Evolutionary conservation across 78 protist genomes (phyloP).

Genomic region (Isochrysis galbana): DNA sequence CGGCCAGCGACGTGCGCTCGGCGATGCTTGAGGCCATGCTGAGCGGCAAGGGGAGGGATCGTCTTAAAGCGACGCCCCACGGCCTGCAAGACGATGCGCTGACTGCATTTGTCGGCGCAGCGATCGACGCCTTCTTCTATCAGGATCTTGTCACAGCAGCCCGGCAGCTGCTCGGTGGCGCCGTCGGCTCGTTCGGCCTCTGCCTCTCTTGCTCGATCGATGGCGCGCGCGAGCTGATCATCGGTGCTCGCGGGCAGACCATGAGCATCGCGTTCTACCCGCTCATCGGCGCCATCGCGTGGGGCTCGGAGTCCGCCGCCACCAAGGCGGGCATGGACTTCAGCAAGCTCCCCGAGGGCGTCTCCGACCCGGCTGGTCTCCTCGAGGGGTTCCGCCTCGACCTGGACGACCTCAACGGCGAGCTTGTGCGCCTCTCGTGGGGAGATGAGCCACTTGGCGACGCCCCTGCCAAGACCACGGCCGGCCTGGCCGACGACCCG

Average conservation of each 20-base stretch:
- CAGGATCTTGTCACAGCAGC: constrained; percentile 15
- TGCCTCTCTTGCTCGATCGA: constrained; percentile 29
- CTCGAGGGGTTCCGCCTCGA: constrained; percentile 12
- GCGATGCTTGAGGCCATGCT: neutral
- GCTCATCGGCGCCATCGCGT: neutral
- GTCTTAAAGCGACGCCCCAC: too few relatives aligned
- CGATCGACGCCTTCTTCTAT: constrained; percentile 7
- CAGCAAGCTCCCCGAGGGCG: neutral
- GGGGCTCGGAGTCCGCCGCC: constrained; percentile 44
- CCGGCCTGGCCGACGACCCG: neutral
- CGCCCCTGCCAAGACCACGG: neutral
- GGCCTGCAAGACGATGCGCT: neutral
- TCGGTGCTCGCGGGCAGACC: constrained; percentile 47
- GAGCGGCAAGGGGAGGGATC: too few relatives aligned
- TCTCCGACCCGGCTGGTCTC: neutral
- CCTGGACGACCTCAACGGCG: constrained; percentile 32
- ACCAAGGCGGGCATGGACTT: neutral
- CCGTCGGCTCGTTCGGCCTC: constrained; percentile 41
- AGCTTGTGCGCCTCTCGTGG: neutral
- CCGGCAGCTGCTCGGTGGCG: neutral
- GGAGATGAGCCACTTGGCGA: neutral
- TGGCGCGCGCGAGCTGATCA: neutral
- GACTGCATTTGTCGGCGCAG: neutral
- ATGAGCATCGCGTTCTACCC: constrained; percentile 38
- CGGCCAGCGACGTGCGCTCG: neutral